A percentile compares a stretch with the other conserved stretches of the same genome.
These are phyloP conservation scores for Lipomyces chichibuensis DNA, from an alignment of 805 yeast species.

Conservation along the genomic window DNA sequence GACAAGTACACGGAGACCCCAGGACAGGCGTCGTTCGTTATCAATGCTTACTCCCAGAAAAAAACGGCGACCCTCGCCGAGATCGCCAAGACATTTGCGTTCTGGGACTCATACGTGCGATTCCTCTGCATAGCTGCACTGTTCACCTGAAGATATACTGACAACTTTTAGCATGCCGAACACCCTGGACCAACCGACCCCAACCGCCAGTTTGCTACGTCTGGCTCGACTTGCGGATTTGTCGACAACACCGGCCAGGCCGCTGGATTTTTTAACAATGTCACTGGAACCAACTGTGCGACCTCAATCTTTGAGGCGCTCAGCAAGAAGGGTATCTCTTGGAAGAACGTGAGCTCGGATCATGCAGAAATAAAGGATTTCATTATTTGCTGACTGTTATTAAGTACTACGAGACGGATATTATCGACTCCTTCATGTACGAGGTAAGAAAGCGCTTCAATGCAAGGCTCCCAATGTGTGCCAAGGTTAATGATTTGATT, in stretches of 20 bases:
- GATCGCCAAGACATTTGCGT: constrained; percentile 10
- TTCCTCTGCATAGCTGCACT: background rate
- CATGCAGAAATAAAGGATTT: background rate
- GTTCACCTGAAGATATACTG: background rate
- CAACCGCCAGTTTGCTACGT: constrained; percentile 7
- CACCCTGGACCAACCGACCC: constrained; percentile 14
- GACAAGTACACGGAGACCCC: background rate
- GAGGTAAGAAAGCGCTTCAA: background rate
- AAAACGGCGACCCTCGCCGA: background rate
- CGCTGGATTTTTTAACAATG: constrained; percentile 1
- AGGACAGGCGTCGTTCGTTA: constrained; percentile 10
- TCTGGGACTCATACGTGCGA: background rate
- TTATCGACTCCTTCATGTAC: background rate
- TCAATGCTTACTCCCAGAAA: background rate
- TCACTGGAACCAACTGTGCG: constrained; percentile 2
- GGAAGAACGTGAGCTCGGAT: background rate
- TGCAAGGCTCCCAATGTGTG: background rate
- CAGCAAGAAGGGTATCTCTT: constrained; percentile 5
- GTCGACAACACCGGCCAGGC: constrained; percentile 13
- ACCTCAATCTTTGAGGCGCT: constrained; percentile 11
- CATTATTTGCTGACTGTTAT: background rate
- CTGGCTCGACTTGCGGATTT: constrained; percentile 10
- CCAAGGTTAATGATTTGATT: background rate
- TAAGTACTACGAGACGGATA: constrained; percentile 4
- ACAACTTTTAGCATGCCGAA: constrained; percentile 4